Conservation (phyloP, 805 yeast genomes). For the Lipomyces lipofer region DNA sequence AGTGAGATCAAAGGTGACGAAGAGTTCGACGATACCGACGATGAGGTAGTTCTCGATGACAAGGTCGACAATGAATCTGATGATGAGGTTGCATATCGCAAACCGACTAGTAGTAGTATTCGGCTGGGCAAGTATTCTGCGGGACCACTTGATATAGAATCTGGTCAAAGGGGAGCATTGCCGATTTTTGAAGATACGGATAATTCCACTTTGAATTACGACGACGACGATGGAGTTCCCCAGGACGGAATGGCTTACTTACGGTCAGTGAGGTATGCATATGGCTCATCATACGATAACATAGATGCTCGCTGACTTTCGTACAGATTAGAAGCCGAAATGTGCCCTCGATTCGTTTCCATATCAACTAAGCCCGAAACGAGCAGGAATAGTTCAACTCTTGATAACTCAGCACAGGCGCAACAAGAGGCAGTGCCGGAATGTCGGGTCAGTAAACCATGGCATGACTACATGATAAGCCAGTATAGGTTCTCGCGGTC, state of each 20-base stretch:
- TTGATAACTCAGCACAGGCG: no score
- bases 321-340: constrained; percentile 11
- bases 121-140: constrained; percentile 26
- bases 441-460: constrained; percentile 4
- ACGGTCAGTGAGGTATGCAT: constrained; percentile 14
- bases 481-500: constrained; percentile 16
- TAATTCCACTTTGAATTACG: constrained; percentile 15
- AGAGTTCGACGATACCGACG: background rate
- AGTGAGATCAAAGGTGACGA: no score
- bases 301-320: background rate
- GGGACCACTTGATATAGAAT: constrained; percentile 35
- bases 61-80: constrained; percentile 3
- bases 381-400: no score
- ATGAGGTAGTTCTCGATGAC: constrained; percentile 8
- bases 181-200: constrained; percentile 25
- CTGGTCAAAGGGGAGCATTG: constrained; percentile 39
- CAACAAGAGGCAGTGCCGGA: background rate
- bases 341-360: constrained; percentile 23
- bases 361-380: no score
- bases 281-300: no score
- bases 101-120: constrained; percentile 14
- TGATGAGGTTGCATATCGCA: constrained; percentile 11
- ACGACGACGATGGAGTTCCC: constrained; percentile 13
- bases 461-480: constrained; percentile 21
- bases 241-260: constrained; percentile 26